Base-by-base conservation (phyloP, 352 stramenopile genomes). In the Pilasporangium apinafurcum region DNA sequence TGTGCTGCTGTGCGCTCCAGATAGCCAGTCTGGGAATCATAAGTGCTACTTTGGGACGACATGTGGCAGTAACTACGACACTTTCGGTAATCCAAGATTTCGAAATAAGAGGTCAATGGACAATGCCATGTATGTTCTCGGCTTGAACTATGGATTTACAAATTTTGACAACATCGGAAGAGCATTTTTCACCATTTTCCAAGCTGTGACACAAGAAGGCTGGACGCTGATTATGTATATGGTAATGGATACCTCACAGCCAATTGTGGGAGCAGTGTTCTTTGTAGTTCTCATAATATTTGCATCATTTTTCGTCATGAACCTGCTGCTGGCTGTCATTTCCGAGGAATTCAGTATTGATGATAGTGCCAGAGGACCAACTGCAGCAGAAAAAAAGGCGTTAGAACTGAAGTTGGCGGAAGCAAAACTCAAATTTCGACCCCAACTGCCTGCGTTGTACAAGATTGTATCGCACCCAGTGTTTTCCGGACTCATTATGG, bases 171-270 rank as follows among this genome's bases (percentile, higher is more conserved):
- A 95, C 47, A 90, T 98, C 28, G 62, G 63, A 1, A 70, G 44
- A 10, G 80, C 91, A 2, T 96, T 97, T 30, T 68, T 98, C 25
- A 95, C 87, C 5, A 96, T 97, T 30, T 96, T 98, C 51, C 91
- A 97, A 56, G 67, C 81, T 0, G 86, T 98, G 36, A 98, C 92
- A 3, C 60, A 96, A 34, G 93, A 98, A 68, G 94, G 94, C 0
- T 98, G 94, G 94, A 94, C 76, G 1, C 34, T 58, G 27, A 86
- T 97, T 42, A 97, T 97, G 82, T 94, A 97, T 58, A 89, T 90
- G 65, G 68, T 90, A 16, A 69, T 83, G 65, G 55, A 82, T 40
- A 64, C 69, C 12, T 72, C 69, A 7, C 53, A 70, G 29, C 56
- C 89, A 42, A 27, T 82, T 6, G 39, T 94, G 2, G 83, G 51